Evolutionary conservation across 169 alveolate genomes (phyloP).

Genomic region (Amoebophrya sp.): DNA sequence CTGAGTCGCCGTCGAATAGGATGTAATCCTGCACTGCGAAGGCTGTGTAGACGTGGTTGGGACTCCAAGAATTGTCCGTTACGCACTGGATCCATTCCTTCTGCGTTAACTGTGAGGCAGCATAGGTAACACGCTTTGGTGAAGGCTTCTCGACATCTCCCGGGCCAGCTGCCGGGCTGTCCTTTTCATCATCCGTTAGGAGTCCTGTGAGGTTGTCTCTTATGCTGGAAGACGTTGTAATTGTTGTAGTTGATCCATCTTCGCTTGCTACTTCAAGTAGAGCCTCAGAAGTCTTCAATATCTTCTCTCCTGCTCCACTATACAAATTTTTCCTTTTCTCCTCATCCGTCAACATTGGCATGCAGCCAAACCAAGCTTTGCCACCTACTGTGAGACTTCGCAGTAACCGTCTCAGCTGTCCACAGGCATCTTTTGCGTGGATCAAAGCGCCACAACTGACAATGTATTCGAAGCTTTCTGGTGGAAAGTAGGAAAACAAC

Average conservation of each 20-base stretch:
- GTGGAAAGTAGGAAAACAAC: background rate
- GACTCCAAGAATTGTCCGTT: too few relatives aligned
- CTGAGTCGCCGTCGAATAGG: background rate
- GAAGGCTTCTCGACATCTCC: background rate
- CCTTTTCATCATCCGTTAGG: too few relatives aligned
- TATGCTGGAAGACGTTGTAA: too few relatives aligned
- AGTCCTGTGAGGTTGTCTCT: too few relatives aligned
- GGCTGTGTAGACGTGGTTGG: background rate
- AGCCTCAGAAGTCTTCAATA: too few relatives aligned
- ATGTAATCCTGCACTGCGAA: background rate
- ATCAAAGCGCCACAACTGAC: background rate
- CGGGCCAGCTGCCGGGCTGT: too few relatives aligned
- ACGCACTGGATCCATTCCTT: background rate
- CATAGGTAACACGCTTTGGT: background rate
- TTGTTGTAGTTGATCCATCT: too few relatives aligned
- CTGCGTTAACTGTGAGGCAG: background rate
- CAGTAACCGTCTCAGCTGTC: background rate
- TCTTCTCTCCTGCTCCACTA: too few relatives aligned
- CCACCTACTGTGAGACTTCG: background rate
- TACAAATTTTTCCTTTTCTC: background rate
- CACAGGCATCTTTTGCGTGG: background rate
- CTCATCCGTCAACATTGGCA: background rate
- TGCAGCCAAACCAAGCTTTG: background rate
- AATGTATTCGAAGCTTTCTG: background rate
- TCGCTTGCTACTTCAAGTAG: too few relatives aligned